Conservation (phyloP, 768 basidiomycete genomes). For the Leccinum obscurum region DNA sequence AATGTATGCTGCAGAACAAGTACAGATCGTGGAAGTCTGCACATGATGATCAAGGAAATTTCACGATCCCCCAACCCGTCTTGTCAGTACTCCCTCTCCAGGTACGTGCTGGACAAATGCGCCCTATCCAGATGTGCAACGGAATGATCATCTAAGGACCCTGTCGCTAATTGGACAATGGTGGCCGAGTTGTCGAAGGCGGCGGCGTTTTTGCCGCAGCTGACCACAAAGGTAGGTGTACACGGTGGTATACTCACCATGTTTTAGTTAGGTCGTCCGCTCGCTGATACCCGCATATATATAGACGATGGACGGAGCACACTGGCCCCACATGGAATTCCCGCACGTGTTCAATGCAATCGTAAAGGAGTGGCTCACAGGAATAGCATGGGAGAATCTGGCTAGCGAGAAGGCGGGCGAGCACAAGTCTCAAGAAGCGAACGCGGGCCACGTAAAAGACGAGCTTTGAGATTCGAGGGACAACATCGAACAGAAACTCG, state of each 20-base stretch:
- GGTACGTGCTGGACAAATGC: conserved; percentile 25
- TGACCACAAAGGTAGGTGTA: conserved; percentile 35
- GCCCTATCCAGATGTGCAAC: background rate
- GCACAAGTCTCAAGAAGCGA: background rate
- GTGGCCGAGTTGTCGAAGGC: conserved; percentile 31
- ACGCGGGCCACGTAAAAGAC: conserved; percentile 4
- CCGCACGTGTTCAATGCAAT: conserved; percentile 52
- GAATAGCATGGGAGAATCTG: background rate
- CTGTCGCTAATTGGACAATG: conserved; percentile 44
- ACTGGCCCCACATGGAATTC: conserved; percentile 70
- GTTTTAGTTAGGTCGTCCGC: conserved; percentile 30
- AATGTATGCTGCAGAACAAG: conserved; percentile 36
- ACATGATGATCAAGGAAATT: conserved; percentile 40
- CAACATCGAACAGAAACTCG: background rate
- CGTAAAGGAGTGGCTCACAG: conserved; percentile 52
- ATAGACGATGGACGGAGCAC: conserved; percentile 53
- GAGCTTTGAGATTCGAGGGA: conserved; percentile 18
- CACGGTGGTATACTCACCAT: background rate
- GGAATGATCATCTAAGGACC: conserved; percentile 34
- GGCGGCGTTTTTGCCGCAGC: conserved; percentile 34
- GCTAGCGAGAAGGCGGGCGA: background rate
- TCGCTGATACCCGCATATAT: conserved; percentile 32
- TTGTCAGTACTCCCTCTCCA: conserved; percentile 42
- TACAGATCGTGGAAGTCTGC: conserved; percentile 38
- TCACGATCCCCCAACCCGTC: conserved; percentile 42